Conservation (phyloP, 2,329 filamentous ascomycete genomes). For the Sporothrix globosa region DNA sequence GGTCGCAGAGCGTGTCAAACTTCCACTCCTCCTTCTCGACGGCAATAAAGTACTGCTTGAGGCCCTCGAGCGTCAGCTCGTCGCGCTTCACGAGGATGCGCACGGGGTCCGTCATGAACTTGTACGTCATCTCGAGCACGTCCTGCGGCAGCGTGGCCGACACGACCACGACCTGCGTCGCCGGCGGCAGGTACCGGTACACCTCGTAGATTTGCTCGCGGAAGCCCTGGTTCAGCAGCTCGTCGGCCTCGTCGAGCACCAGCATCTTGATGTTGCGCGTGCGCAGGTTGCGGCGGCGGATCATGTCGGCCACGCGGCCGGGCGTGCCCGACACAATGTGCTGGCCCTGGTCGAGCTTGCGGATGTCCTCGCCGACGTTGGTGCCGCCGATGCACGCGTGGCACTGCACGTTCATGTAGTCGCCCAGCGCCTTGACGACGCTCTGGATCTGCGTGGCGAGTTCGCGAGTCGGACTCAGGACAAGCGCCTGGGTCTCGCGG, state of each 20-base stretch:
- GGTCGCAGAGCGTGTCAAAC: conserved; percentile 96
- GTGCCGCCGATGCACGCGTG: conserved; percentile 98
- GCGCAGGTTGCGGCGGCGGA: conserved; percentile 59
- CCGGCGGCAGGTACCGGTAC: conserved; percentile 92
- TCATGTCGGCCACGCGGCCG: conserved; percentile 79
- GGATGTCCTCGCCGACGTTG: conserved; percentile 96
- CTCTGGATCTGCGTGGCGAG: conserved; percentile 97
- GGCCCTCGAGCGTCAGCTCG: conserved; percentile 92
- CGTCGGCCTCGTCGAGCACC: conserved; percentile 64
- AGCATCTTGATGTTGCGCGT: conserved; percentile 68
- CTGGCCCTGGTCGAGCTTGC: conserved; percentile 95
- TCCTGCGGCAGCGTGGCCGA: conserved; percentile 97
- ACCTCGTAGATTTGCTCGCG: conserved; percentile 99
- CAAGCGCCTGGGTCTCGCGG: conserved; percentile 89
- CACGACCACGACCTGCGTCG: conserved; percentile 97
- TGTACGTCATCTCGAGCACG: conserved; percentile 98
- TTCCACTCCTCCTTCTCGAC: conserved; percentile 99
- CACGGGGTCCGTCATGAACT: conserved; percentile 99
- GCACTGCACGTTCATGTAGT: conserved; percentile 99
- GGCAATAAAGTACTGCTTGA: conserved; percentile 99
- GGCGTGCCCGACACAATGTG: conserved; percentile 97
- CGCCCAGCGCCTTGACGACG: conserved; percentile 98
- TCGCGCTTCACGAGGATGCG: conserved; percentile 98
- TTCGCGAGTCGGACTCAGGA: conserved; percentile 94
- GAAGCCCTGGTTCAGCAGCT: conserved; percentile 86